Conservation (phyloP, 2,329 filamentous ascomycete species). For the Ophiognomonia clavigignenti-juglandacearum region DNA sequence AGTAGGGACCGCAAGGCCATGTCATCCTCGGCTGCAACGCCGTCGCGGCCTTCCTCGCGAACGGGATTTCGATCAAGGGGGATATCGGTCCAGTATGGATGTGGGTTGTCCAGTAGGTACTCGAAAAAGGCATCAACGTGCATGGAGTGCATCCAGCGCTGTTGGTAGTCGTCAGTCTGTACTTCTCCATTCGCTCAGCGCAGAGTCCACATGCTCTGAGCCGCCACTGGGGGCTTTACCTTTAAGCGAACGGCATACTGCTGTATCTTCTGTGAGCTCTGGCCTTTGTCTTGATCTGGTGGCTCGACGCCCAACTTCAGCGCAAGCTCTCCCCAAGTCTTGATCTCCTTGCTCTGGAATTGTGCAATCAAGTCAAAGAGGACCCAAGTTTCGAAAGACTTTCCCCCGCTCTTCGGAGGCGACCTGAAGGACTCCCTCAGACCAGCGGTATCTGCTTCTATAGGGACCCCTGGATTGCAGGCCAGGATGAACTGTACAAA, state of each 20-base stretch:
- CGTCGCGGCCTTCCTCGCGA: conserved; percentile 66
- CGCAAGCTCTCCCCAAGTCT: conserved; percentile 87
- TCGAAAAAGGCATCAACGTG: conserved; percentile 94
- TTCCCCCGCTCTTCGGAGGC: conserved; percentile 82
- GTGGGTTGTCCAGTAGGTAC: conserved; percentile 72
- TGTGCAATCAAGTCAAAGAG: conserved; percentile 75
- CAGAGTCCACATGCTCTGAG: neutral
- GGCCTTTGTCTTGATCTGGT: conserved; percentile 73
- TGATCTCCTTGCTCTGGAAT: conserved; percentile 77
- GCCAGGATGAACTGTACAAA: conserved; percentile 84
- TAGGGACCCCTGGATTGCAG: conserved; percentile 78
- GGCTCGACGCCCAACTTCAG: conserved; percentile 84
- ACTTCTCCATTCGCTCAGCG: neutral
- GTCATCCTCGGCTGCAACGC: conserved; percentile 81
- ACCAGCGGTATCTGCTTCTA: conserved; percentile 63
- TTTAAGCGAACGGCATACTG: conserved; percentile 92
- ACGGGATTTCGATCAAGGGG: conserved; percentile 61
- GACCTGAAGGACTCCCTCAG: conserved; percentile 72
- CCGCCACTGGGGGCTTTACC: conserved; percentile 40
- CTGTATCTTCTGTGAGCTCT: conserved; percentile 89
- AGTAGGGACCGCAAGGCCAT: conserved; percentile 79
- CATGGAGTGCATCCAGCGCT: conserved; percentile 97
- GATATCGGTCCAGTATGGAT: conserved; percentile 75
- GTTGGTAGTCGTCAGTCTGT: conserved; percentile 7
- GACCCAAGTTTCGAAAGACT: conserved; percentile 73